Percentiles rank a stretch among this genome's conserved stretches.
Evolutionary conservation across 2,329 filamentous ascomycete species (phyloP).

Genomic region (Ophiosphaerella korrae): DNA sequence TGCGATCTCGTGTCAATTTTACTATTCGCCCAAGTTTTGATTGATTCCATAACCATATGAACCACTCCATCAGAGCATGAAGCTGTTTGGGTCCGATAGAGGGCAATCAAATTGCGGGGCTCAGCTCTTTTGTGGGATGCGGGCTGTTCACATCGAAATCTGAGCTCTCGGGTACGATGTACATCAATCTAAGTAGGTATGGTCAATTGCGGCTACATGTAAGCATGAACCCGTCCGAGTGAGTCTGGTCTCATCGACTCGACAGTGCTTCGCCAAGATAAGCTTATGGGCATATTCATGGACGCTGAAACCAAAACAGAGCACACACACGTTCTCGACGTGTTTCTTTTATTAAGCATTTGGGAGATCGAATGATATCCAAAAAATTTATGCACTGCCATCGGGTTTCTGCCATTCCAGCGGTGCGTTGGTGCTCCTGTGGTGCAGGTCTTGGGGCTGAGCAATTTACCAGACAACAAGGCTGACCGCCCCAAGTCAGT

Average conservation of each 20-base stretch:
- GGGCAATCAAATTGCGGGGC: too few species aligned
- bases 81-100: too few species aligned
- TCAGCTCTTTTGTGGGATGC: too few species aligned
- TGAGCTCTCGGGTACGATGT: neutral
- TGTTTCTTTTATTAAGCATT: neutral
- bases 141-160: too few species aligned
- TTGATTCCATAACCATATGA: too few species aligned
- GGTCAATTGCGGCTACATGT: conserved; percentile 1
- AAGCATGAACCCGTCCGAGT: neutral
- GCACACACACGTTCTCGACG: neutral
- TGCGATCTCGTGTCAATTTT: too few species aligned
- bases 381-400: too few species aligned
- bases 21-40: too few species aligned
- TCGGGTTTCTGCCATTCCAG: too few species aligned
- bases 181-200: neutral
- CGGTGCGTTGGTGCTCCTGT: neutral
- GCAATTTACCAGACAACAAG: neutral
- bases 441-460: neutral
- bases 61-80: too few species aligned
- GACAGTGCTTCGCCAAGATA: conserved; percentile 1
- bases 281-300: neutral
- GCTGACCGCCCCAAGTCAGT: neutral
- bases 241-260: neutral
- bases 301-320: neutral
- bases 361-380: too few species aligned